Conservation (phyloP, 371 early-diverging fungal genomes). For the Zopfochytrium polystomum region DNA sequence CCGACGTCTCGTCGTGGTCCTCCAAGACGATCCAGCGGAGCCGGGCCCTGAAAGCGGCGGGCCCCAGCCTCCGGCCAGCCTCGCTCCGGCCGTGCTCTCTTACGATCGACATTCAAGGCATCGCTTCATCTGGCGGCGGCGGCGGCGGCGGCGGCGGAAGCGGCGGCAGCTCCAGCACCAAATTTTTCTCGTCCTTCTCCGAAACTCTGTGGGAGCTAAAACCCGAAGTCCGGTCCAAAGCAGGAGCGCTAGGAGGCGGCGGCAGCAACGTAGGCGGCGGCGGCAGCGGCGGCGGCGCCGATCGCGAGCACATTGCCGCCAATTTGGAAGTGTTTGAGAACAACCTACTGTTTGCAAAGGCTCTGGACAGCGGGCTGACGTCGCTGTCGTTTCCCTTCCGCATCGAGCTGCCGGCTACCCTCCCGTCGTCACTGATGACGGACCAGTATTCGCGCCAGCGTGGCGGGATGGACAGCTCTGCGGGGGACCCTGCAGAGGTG, state of each 20-base stretch:
- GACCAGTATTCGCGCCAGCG: background rate
- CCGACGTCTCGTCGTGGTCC: no score
- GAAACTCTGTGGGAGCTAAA: background rate
- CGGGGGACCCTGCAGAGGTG: background rate
- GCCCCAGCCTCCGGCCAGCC: background rate
- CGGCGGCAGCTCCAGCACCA: no score
- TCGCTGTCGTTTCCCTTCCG: background rate
- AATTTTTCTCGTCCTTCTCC: background rate
- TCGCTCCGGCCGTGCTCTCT: background rate
- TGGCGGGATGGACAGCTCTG: background rate
- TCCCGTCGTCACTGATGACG: no score
- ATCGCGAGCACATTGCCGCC: background rate
- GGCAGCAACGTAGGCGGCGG: background rate
- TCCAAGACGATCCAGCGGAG: no score
- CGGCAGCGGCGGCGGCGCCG: background rate
- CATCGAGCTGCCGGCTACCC: background rate
- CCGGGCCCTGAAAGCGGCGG: background rate
- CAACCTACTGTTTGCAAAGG: background rate
- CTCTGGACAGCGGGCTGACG: background rate
- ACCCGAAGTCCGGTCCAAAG: background rate
- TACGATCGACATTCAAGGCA: no score
- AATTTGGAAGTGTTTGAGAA: background rate
- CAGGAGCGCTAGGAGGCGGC: background rate
- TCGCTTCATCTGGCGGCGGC: background rate
- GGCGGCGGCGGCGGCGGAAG: background rate